Evolutionary conservation across 768 basidiomycete species (phyloP).

Genomic region (Clitopilus hobsonii): DNA sequence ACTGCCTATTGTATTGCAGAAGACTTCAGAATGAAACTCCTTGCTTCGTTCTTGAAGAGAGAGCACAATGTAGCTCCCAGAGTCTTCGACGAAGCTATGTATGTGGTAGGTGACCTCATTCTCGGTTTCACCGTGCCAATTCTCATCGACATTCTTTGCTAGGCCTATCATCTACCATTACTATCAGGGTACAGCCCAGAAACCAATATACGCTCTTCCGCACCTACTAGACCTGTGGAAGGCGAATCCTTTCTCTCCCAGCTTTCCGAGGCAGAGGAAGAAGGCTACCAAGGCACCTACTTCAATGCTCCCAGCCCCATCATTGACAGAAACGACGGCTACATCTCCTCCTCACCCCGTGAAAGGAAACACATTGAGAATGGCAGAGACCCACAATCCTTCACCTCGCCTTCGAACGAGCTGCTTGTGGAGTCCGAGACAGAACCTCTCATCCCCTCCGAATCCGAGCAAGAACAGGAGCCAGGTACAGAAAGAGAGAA

Average conservation of each 20-base stretch:
- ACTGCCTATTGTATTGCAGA: conserved; percentile 91
- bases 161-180: conserved; percentile 92
- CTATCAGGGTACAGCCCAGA: conserved; percentile 87
- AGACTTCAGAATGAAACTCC: conserved; percentile 75
- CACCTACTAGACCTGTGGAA: conserved; percentile 44
- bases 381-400: conserved; percentile 7
- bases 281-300: conserved; percentile 85
- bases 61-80: conserved; percentile 89
- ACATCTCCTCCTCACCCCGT: conserved; percentile 49
- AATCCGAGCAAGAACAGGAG: neutral
- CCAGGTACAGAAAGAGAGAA: neutral
- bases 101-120: conserved; percentile 59
- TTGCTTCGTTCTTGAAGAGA: conserved; percentile 83
- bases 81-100: conserved; percentile 90
- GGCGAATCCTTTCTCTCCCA: conserved; percentile 59
- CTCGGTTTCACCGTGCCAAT: conserved; percentile 1
- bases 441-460: neutral
- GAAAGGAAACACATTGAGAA: conserved; percentile 19
- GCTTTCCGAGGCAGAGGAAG: conserved; percentile 85
- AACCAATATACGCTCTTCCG: conserved; percentile 82
- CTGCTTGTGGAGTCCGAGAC: conserved; percentile 2
- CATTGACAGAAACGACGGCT: conserved; percentile 50
- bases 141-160: conserved; percentile 6
- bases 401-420: conserved; percentile 4
- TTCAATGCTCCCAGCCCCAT: conserved; percentile 41